A percentile compares a stretch with the other conserved stretches of the same genome.
Evolutionary conservation across 2,329 filamentous ascomycete genomes (phyloP).

Genomic region (Xylaria sp.): DNA sequence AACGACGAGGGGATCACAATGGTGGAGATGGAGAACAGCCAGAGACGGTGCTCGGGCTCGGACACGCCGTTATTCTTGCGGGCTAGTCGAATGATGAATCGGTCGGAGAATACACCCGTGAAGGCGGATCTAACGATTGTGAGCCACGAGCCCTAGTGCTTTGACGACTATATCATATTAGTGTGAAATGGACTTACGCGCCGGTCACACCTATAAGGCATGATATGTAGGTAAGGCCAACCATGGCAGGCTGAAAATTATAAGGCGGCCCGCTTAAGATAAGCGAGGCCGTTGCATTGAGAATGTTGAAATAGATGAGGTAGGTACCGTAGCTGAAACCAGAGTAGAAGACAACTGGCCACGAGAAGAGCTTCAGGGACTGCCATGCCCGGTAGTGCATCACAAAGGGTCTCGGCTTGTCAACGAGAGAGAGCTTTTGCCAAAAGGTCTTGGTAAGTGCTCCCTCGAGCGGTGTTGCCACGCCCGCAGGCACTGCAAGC

Average conservation of each 20-base stretch:
- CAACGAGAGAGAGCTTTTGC: constrained; percentile 56
- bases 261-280: constrained; percentile 54
- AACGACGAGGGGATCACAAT: constrained; percentile 45
- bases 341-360: constrained; percentile 57
- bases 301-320: constrained; percentile 57
- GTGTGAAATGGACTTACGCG: constrained; percentile 41
- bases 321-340: constrained; percentile 58
- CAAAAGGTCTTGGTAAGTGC: constrained; percentile 52
- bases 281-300: constrained; percentile 57
- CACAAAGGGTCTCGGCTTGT: constrained; percentile 55
- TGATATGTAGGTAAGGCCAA: constrained; percentile 54
- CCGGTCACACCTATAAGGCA: constrained; percentile 51
- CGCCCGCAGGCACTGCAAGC: constrained; percentile 38
- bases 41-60: constrained; percentile 57
- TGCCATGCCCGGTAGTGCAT: constrained; percentile 55
- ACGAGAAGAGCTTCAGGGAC: constrained; percentile 53
- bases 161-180: constrained; percentile 30
- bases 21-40: constrained; percentile 52
- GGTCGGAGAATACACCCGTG: constrained; percentile 54
- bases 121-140: constrained; percentile 35
- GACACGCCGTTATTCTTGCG: constrained; percentile 56
- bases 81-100: constrained; percentile 53
- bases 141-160: constrained; percentile 28
- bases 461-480: constrained; percentile 5
- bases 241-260: constrained; percentile 54